phyloP scores from a whole-genome alignment of 1,139 yeast genomes.

The Pichia sp. region DNA sequence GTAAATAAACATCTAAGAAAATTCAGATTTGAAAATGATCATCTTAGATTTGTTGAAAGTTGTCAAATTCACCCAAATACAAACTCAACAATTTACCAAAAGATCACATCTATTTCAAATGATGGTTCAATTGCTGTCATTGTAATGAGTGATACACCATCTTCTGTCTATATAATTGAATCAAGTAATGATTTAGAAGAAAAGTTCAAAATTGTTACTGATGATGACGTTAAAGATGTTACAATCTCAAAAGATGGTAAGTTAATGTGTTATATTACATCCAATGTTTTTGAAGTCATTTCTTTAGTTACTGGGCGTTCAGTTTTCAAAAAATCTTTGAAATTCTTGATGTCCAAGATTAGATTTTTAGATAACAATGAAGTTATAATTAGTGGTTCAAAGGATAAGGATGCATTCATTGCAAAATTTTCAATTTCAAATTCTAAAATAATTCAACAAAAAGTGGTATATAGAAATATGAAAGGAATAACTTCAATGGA shows the following conservation, averaged over 20 bases:
- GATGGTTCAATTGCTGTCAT: slow-evolving; percentile 54
- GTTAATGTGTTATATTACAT: slow-evolving; percentile 51
- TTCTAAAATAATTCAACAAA: slow-evolving; percentile 38
- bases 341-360: slow-evolving; percentile 49
- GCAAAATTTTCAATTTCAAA: slow-evolving; percentile 39
- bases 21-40: slow-evolving; percentile 53
- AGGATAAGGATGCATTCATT: slow-evolving; percentile 40
- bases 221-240: slow-evolving; percentile 45
- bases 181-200: slow-evolving; percentile 46
- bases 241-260: slow-evolving; percentile 45
- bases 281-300: slow-evolving; percentile 46
- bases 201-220: slow-evolving; percentile 47
- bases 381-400: slow-evolving; percentile 51
- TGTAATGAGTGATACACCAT: slow-evolving; percentile 57
- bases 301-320: slow-evolving; percentile 41
- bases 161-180: slow-evolving; percentile 51
- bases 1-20: slow-evolving; percentile 70
- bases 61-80: slow-evolving; percentile 38
- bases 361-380: slow-evolving; percentile 49
- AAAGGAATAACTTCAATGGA: slow-evolving; percentile 71
- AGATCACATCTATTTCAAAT: slow-evolving; percentile 45
- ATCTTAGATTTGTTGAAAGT: slow-evolving; percentile 54
- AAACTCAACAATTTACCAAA: slow-evolving; percentile 51
- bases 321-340: slow-evolving; percentile 29
- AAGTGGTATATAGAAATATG: slow-evolving; percentile 45